Base-by-base conservation (phyloP, 164 flowering plant species). In the Buxus sempervirens region DNA sequence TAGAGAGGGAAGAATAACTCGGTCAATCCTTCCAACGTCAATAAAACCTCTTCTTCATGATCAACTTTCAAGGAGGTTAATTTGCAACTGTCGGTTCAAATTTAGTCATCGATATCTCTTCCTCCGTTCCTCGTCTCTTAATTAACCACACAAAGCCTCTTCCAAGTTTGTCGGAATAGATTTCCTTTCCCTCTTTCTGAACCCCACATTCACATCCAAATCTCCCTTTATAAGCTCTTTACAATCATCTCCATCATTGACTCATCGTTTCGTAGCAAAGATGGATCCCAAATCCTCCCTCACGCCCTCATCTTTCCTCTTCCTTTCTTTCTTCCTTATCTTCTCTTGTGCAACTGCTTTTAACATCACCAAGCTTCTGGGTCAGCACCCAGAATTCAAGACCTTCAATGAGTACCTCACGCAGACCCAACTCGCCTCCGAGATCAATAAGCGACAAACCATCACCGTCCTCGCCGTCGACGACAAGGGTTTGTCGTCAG, bases 381-480 rank as follows among this genome's bases (percentile, higher is more conserved):
- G 25, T 58, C 70, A 75, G 10, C 69, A 69, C 76, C 76, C 90
- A 0, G 81, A 83, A 4, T 88, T 79, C 79, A 65, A 78, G 69
- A 69, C 65, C 61, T 86, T 85, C 82, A 90, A 85, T 53, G 55
- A 57, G 73, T 73, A 73, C 73, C 86, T 93, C 54, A 74, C 84
- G 8, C 72, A 79, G 55, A 82, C 90, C 56, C 49, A 72, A 0
- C 70, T 93, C 8, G 75, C 69, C 2, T n/a, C n/a, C 6, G 69
- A 70, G 45, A 88, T 93, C 77, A 90, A 86, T 72, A 27, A 58
- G 8, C 82, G 85, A 20, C 76, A 57, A 9, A 84, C 96, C 51
- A 83, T 90, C 72, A 92, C 95, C 23, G 81, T 87, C 67, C 86
- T 92, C 3, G 93, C 75, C 2, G 79, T 92, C 3, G 73, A 72